Evolutionary conservation across 208 protist genomes (phyloP), one percentile per base, ranked within the genome.

Genomic region (Acanthamoeba culbertsoni): DNA sequence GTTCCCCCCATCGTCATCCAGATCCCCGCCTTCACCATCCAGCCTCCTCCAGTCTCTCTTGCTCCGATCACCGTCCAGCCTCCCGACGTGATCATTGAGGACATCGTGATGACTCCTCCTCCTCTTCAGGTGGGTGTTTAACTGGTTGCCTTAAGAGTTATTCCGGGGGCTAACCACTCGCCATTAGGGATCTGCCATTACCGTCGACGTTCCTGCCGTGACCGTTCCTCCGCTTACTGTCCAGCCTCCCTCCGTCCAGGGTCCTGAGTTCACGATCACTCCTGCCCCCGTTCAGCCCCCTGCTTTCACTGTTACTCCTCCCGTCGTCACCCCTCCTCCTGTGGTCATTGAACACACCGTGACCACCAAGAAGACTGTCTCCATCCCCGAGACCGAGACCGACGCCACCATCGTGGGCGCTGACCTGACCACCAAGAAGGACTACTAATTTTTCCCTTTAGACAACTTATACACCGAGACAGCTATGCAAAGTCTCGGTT

Each of bases 71-170:
- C 33, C 68, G 68, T 79, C 68, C 68, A 79, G 68, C 68, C 68
- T 79, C 68, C 68, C 0, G 37, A 33, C 42, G 35, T 79, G 16
- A 26, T 48, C 68, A 45, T 79, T 40, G 42, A 48, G 0, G 68
- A 79, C 68, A n/a, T 79, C 40, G 31, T 28, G 37, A 79, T 79
- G 12, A 79, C 68, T 20, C 68, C 68, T 5, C 16, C 35, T 79
- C 68, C 68, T 79, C 68, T 79, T 37, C 68, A 79, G 68, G 68
- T 79, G n/a, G n/a, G n/a, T n/a, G n/a, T n/a, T n/a, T n/a, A n/a
- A n/a, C n/a, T n/a, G n/a, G n/a, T n/a, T n/a, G n/a, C n/a, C n/a
- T n/a, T n/a, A n/a, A n/a, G n/a, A n/a, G n/a, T 45, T 40, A 35
- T 35, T 75, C 20, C 35, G 16, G 10, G 37, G 8, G 8, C 6